Base-by-base conservation (phyloP, 805 yeast genomes). In the Monosporozyma siamensis region DNA sequence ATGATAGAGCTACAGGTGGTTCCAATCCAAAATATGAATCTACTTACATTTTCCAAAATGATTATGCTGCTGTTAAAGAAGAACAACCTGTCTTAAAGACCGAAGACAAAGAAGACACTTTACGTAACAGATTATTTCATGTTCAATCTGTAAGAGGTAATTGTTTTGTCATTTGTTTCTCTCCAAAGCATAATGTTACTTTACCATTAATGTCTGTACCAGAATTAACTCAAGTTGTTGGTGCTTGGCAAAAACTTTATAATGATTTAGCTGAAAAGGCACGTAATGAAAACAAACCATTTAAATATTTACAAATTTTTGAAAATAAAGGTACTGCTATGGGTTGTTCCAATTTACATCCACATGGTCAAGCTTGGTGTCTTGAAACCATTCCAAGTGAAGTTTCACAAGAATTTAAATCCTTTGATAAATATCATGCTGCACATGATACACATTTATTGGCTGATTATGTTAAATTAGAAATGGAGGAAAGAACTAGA, bases 311-410 rank as follows among this genome's bases (percentile, higher is more conserved):
- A 46, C 88, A 81, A 63, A 78, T 82, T 30, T 82, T 82, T 56
- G 90, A 82, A 58, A 82, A 82, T 58, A 82, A 82, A 60, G 89
- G 89, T 24, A 67, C 78, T 32, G 81, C 83, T 4, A 82, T 82
- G 89, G 89, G 89, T 31, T 82, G 89, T 55, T 80, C 87, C 2
- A 82, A 82, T 55, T 81, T 86, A 2, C 90, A 82, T 61, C 88
- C 89, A 6, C 90, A 82, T 55, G 86, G 89, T 21, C 90, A 82
- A 63, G 85, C 82, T 12, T 82, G 90, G 90, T 75, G 81, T 59
- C 66, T 80, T 43, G 79, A 73, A 48, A 59, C 69, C 5, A 64
- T 80, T 10, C 89, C 90, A 5, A 75, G 75, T 27, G 87, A 81
- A 62, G 83, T 82, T 8, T 69, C 66, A 15, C 66, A 70, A 41